Conservation (phyloP, 2,329 filamentous ascomycete species). For the Tricladium varicosporioides region DNA sequence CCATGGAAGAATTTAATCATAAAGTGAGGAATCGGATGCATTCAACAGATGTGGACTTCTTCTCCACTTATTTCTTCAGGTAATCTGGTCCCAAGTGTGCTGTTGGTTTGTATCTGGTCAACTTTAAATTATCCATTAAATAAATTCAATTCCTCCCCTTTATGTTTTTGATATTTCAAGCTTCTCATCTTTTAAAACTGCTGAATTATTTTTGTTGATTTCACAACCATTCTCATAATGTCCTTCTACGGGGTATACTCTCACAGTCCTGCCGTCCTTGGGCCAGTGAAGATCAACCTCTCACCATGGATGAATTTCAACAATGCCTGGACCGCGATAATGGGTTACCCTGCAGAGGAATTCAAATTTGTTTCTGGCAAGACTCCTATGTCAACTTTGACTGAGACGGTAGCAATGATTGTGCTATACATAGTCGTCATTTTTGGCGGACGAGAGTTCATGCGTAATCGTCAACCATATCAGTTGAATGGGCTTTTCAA, state of each 20-base stretch:
- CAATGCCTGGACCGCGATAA: slow-evolving; percentile 73
- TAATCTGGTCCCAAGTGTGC: too few relatives aligned
- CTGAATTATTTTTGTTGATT: too few relatives aligned
- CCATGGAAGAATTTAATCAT: too few relatives aligned
- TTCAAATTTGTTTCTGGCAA: slow-evolving; percentile 79
- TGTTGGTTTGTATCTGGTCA: background rate
- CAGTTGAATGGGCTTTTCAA: slow-evolving; percentile 89
- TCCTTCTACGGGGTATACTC: slow-evolving; percentile 11
- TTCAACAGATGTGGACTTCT: too few relatives aligned
- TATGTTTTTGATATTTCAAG: background rate
- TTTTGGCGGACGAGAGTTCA: slow-evolving; percentile 86
- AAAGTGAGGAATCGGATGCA: too few relatives aligned
- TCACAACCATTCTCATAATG: slow-evolving; percentile 5
- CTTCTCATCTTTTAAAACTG: too few relatives aligned
- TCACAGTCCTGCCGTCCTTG: slow-evolving; percentile 11
- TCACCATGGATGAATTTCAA: slow-evolving; percentile 83
- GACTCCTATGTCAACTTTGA: slow-evolving; percentile 88
- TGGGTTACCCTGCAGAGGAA: slow-evolving; percentile 80
- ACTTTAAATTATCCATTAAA: background rate
- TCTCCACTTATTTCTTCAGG: too few relatives aligned
- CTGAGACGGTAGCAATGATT: slow-evolving; percentile 76
- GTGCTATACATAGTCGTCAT: slow-evolving; percentile 89
- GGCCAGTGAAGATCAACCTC: slow-evolving; percentile 14
- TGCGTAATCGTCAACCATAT: slow-evolving; percentile 82
- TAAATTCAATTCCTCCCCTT: background rate